Percentiles rank a stretch among this genome's conserved stretches.
phyloP scores from a whole-genome alignment of 805 yeast genomes.

The Cyberlindnera xylosilytica region DNA sequence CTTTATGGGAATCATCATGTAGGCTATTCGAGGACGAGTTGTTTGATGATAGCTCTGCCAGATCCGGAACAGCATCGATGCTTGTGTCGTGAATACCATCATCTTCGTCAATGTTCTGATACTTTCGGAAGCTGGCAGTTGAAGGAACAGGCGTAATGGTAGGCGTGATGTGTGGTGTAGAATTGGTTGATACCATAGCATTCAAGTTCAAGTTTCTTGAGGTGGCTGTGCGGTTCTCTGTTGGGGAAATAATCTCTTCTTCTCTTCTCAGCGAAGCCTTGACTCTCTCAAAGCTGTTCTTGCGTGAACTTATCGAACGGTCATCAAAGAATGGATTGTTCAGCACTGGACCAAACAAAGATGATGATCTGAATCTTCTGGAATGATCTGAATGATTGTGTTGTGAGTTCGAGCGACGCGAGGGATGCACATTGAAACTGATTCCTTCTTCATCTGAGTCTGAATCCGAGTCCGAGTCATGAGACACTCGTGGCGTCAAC shows the following conservation, averaged over 20 bases:
- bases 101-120: conserved; percentile 27
- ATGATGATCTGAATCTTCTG: conserved; percentile 26
- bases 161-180: conserved; percentile 11
- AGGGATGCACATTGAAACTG: conserved; percentile 21
- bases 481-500: conserved; percentile 13
- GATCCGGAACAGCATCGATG: conserved; percentile 21
- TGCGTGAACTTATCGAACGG: conserved; percentile 1
- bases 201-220: neutral
- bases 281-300: conserved; percentile 16
- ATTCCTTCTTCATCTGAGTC: conserved; percentile 27
- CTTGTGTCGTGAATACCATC: conserved; percentile 20
- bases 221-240: neutral
- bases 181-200: neutral
- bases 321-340: conserved; percentile 23
- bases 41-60: conserved; percentile 25
- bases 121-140: conserved; percentile 5
- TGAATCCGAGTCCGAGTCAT: conserved; percentile 18
- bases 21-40: conserved; percentile 25
- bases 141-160: conserved; percentile 8
- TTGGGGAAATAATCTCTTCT: conserved; percentile 15
- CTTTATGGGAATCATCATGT: conserved; percentile 6
- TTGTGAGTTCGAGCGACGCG: conserved; percentile 13
- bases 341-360: conserved; percentile 25
- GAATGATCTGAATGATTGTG: conserved; percentile 10
- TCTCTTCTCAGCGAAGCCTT: conserved; percentile 13